Conservation (phyloP, 192 early-diverging fungal genomes). For the Podila minutissima region DNA sequence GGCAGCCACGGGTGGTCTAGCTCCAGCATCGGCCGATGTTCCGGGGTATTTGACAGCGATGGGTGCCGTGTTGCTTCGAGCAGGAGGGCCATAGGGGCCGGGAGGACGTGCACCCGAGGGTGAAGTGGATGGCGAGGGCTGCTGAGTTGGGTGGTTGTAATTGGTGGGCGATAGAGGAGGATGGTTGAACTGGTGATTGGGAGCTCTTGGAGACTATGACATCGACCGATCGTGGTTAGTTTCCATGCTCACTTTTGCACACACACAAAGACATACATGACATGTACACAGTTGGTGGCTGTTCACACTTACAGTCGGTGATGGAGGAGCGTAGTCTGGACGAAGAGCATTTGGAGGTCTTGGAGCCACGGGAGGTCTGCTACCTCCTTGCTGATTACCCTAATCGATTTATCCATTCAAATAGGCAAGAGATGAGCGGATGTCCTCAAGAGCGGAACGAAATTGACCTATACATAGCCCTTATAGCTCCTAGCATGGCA, state of each 20-base stretch:
- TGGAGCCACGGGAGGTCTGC: conserved; percentile 30
- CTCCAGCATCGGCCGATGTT: conserved; percentile 10
- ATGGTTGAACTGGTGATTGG: conserved; percentile 23
- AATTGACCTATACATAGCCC: neutral
- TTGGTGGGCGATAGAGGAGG: conserved; percentile 15
- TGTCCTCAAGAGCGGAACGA: neutral
- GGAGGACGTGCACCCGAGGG: conserved; percentile 31
- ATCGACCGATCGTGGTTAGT: neutral
- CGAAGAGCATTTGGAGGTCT: conserved; percentile 28
- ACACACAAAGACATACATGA: neutral
- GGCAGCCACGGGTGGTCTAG: conserved; percentile 14
- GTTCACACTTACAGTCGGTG: conserved; percentile 35
- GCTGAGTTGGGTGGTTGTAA: conserved; percentile 20
- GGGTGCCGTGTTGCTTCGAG: conserved; percentile 24
- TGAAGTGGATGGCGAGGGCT: conserved; percentile 30
- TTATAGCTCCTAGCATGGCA: neutral
- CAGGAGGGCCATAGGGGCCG: conserved; percentile 23
- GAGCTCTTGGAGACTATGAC: conserved; percentile 29
- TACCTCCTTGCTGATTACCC: conserved; percentile 20
- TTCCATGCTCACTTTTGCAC: neutral
- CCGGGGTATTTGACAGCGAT: conserved; percentile 5
- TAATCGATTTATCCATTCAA: neutral
- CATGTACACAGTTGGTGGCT: neutral
- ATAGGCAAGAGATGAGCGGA: neutral
- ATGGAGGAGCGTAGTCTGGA: conserved; percentile 42